phyloP scores from a whole-genome alignment of 495 filamentous ascomycete genomes.

The Talaromyces proteolyticus region DNA sequence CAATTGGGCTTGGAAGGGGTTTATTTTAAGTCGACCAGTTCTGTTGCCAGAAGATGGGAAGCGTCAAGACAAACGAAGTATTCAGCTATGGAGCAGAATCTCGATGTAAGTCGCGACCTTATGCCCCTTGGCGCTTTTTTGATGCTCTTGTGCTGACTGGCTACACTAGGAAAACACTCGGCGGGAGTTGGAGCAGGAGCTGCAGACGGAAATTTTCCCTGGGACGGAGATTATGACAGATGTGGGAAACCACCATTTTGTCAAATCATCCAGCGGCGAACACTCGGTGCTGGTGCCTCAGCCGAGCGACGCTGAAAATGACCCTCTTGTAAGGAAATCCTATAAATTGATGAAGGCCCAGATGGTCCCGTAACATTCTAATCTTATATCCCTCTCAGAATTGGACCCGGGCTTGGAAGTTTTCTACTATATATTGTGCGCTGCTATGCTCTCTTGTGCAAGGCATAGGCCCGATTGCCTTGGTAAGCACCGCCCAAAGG shows the following conservation, averaged over 20 bases:
- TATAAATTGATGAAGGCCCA: neutral
- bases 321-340: conserved; percentile 28
- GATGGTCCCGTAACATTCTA: neutral
- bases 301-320: conserved; percentile 40
- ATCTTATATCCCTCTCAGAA: neutral
- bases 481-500: conserved; percentile 14
- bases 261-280: conserved; percentile 37
- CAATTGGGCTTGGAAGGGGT: neutral
- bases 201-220: conserved; percentile 50
- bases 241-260: conserved; percentile 55
- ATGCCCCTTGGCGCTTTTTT: neutral
- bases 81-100: neutral
- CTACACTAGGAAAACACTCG: neutral
- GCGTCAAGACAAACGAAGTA: neutral
- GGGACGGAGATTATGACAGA: conserved; percentile 60
- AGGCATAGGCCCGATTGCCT: conserved; percentile 51
- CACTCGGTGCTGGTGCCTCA: conserved; percentile 48
- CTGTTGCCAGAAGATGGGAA: neutral
- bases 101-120: neutral
- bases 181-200: conserved; percentile 32
- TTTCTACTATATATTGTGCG: neutral
- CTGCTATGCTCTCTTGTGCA: conserved; percentile 21
- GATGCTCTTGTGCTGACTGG: neutral
- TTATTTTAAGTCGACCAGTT: neutral
- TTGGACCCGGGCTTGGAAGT: neutral